These are phyloP conservation scores for Globisporangium acanthophoron DNA, from an alignment of 352 stramenopile genomes.

Conservation along the genomic window DNA sequence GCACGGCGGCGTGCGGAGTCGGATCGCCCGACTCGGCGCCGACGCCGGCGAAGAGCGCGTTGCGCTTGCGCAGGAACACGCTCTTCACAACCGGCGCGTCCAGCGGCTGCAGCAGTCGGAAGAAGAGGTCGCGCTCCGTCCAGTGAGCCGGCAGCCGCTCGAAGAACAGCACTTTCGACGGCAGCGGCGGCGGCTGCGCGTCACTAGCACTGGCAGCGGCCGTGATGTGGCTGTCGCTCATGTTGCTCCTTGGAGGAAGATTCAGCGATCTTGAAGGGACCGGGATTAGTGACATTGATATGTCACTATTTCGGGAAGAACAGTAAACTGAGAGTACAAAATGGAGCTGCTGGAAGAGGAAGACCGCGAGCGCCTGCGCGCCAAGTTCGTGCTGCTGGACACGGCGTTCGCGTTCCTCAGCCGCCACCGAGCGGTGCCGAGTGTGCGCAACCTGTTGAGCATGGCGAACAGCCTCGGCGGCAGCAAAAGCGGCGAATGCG, in stretches of 20 bases:
- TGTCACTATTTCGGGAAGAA: background rate
- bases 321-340: no score
- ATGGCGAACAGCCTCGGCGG: slow-evolving; percentile 58
- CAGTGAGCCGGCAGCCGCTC: slow-evolving; percentile 40
- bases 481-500: background rate
- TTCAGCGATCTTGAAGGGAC: background rate
- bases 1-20: slow-evolving; percentile 26
- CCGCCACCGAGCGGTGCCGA: slow-evolving; percentile 35
- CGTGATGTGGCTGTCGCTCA: background rate
- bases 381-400: slow-evolving; percentile 64
- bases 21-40: slow-evolving; percentile 28
- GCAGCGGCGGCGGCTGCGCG: background rate
- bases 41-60: slow-evolving; percentile 42
- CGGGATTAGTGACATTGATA: background rate
- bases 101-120: slow-evolving; percentile 15
- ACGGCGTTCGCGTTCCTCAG: slow-evolving; percentile 62
- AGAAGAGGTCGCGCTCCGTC: slow-evolving; percentile 32
- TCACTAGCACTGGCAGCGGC: background rate
- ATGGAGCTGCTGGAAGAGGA: background rate
- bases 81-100: slow-evolving; percentile 21
- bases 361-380: slow-evolving; percentile 6
- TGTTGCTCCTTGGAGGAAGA: background rate
- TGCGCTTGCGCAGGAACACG: slow-evolving; percentile 47
- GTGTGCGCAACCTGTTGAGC: slow-evolving; percentile 44
- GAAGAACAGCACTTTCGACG: slow-evolving; percentile 52